phyloP scores from a whole-genome alignment of 2,329 filamentous ascomycete species.

The Fusarium sp. region DNA sequence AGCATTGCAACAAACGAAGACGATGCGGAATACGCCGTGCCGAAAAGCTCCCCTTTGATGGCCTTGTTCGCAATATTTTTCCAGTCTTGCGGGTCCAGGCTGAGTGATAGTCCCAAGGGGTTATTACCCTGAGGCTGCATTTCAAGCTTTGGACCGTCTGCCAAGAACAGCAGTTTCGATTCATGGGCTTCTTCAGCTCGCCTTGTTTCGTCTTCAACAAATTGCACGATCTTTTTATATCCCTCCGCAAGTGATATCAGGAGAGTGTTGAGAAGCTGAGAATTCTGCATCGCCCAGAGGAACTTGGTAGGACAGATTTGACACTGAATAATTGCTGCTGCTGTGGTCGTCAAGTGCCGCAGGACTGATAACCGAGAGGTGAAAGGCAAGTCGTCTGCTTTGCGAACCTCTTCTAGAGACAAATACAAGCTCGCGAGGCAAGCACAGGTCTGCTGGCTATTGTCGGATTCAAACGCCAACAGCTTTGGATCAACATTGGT shows the following conservation, averaged over 20 bases:
- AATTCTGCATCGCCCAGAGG: slow-evolving; percentile 49
- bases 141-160: slow-evolving; percentile 13
- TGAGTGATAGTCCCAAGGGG: slow-evolving; percentile 23
- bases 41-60: slow-evolving; percentile 42
- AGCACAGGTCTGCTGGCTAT: slow-evolving; percentile 37
- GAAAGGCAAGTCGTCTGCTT: slow-evolving; percentile 37
- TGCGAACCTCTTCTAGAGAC: slow-evolving; percentile 44
- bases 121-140: background rate
- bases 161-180: slow-evolving; percentile 31
- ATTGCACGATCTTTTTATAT: slow-evolving; percentile 42
- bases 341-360: slow-evolving; percentile 33
- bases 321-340: slow-evolving; percentile 39
- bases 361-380: slow-evolving; percentile 34
- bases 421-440: slow-evolving; percentile 46
- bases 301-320: slow-evolving; percentile 44
- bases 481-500: slow-evolving; percentile 34
- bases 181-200: slow-evolving; percentile 35
- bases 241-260: slow-evolving; percentile 45
- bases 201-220: slow-evolving; percentile 40
- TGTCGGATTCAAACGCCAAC: slow-evolving; percentile 14
- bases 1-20: slow-evolving; percentile 32
- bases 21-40: background rate
- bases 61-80: slow-evolving; percentile 36
- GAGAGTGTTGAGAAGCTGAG: slow-evolving; percentile 45
- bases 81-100: slow-evolving; percentile 38